Percentiles rank a stretch among this genome's conserved stretches.
Conservation (phyloP, 495 filamentous ascomycete genomes). For the Aspergillus incahuasiensis region DNA sequence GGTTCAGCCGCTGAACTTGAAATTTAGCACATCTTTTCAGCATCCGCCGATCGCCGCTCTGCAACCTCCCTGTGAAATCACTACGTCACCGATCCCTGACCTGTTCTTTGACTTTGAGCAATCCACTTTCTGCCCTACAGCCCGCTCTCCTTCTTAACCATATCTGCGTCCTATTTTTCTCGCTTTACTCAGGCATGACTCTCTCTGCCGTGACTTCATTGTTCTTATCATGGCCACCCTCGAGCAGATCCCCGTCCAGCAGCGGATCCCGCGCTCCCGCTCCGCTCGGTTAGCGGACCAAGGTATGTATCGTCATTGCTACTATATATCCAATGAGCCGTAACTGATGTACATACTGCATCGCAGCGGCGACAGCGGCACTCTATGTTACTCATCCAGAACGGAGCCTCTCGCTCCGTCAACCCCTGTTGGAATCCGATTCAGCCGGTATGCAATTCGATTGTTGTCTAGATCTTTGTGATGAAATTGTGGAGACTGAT, state of each 20-base stretch:
- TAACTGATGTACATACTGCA: background rate
- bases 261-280: constrained; percentile 21
- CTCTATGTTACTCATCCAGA: constrained; percentile 46
- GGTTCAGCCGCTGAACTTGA: constrained; percentile 3
- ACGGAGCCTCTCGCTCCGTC: constrained; percentile 33
- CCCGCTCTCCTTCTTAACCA: background rate
- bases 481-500: background rate
- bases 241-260: constrained; percentile 17
- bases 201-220: background rate
- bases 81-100: constrained; percentile 21
- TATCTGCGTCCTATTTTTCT: constrained; percentile 11
- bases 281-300: constrained; percentile 38
- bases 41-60: constrained; percentile 16
- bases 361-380: constrained; percentile 48
- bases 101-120: constrained; percentile 28
- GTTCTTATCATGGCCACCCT: constrained; percentile 31
- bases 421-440: constrained; percentile 25
- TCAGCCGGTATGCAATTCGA: constrained; percentile 21
- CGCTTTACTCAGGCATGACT: constrained; percentile 17
- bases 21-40: background rate
- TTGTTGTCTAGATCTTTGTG: background rate
- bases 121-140: constrained; percentile 12
- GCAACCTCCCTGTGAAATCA: constrained; percentile 14
- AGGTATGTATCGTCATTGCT: constrained; percentile 25
- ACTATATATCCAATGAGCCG: background rate